These are phyloP conservation scores for Beauveria brongniartii DNA, from an alignment of 2,329 filamentous ascomycete genomes.

Conservation along the genomic window DNA sequence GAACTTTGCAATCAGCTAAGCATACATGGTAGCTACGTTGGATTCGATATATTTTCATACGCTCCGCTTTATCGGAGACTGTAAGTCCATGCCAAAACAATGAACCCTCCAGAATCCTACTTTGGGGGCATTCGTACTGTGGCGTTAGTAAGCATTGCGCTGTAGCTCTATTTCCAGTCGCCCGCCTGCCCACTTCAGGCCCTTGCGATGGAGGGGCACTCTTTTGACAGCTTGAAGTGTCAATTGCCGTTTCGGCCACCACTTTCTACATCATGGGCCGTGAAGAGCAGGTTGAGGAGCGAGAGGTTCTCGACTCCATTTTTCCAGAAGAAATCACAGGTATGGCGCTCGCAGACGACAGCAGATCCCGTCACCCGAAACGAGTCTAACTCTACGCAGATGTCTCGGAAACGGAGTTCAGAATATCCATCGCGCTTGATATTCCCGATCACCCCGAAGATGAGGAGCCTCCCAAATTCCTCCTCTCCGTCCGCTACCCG, in stretches of 20 bases:
- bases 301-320: conserved; percentile 95
- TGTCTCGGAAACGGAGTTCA: conserved; percentile 82
- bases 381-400: conserved; percentile 43
- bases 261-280: conserved; percentile 44
- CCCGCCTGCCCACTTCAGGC: neutral
- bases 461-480: conserved; percentile 59
- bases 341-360: conserved; percentile 26
- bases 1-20: no score
- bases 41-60: no score
- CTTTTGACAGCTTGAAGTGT: neutral
- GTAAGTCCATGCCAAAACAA: neutral
- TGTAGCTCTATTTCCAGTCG: neutral
- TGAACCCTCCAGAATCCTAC: neutral
- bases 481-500: conserved; percentile 85
- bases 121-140: neutral
- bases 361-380: neutral
- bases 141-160: conserved; percentile 1
- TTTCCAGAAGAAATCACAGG: conserved; percentile 97
- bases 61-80: neutral
- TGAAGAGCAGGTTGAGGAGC: conserved; percentile 92
- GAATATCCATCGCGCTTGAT: conserved; percentile 79
- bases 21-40: no score
- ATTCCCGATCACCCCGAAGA: conserved; percentile 58
- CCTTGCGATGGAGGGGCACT: neutral
- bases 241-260: neutral